phyloP scores from a whole-genome alignment of 78 protist genomes.

The Isochrysis galbana region DNA sequence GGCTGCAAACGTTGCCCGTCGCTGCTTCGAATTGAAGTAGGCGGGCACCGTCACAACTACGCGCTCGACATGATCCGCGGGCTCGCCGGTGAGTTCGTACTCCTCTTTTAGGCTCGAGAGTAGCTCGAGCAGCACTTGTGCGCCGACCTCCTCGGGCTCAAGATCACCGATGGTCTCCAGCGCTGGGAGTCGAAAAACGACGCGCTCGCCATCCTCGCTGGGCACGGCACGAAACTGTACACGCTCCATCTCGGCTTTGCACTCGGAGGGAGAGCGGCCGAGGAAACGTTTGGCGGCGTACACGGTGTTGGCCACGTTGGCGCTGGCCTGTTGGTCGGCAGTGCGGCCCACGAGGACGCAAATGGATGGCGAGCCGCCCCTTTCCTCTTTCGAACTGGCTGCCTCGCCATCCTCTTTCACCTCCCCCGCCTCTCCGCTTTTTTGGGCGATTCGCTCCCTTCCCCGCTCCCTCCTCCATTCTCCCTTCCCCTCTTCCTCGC shows the following conservation, averaged over 20 bases:
- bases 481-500: too few species aligned
- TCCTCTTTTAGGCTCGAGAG: slow-evolving; percentile 20
- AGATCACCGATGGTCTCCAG: background rate
- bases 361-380: too few species aligned
- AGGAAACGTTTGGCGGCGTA: slow-evolving; percentile 82
- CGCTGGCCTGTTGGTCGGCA: slow-evolving; percentile 88
- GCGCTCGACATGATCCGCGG: slow-evolving; percentile 47
- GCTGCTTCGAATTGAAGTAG: slow-evolving; percentile 56
- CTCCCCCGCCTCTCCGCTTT: too few species aligned
- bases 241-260: background rate
- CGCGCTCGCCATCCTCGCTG: background rate
- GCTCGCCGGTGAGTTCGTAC: too few species aligned
- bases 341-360: slow-evolving; percentile 71
- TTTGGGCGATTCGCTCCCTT: too few species aligned
- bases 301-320: slow-evolving; percentile 91
- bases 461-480: too few species aligned
- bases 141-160: slow-evolving; percentile 47
- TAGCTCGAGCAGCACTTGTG: slow-evolving; percentile 57
- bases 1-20: slow-evolving; percentile 81
- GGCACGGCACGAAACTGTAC: slow-evolving; percentile 15
- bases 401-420: too few species aligned
- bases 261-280: background rate
- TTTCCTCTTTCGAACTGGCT: too few species aligned
- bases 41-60: slow-evolving; percentile 80
- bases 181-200: background rate